phyloP scores from a whole-genome alignment of 305 asterid genomes.

The Fraxinus ornus region DNA sequence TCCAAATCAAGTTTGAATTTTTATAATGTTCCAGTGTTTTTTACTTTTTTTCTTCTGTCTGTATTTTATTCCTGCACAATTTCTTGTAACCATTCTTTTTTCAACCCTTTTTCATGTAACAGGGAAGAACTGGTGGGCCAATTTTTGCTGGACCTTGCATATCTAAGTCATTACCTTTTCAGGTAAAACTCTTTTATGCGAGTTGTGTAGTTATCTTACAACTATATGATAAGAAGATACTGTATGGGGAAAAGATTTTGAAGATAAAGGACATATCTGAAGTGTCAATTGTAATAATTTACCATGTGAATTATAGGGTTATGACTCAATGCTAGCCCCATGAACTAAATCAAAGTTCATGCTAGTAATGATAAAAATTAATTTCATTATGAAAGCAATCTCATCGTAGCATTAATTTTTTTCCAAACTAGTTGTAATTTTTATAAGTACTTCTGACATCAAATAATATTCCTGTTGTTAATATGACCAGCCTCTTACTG shows the following conservation, averaged over 20 bases:
- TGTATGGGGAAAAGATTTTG: neutral
- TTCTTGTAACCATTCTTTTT: neutral
- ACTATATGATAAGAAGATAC: neutral
- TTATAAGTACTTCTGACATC: neutral
- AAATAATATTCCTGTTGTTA: neutral
- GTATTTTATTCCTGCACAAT: constrained; percentile 3
- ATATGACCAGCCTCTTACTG: neutral
- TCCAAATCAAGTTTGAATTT: constrained; percentile 11
- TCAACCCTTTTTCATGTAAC: constrained; percentile 16
- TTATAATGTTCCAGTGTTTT: constrained; percentile 7
- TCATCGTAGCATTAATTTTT: neutral
- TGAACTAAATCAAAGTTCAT: neutral
- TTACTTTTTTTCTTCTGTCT: neutral
- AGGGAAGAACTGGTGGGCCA: constrained; percentile 82
- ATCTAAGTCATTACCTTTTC: constrained; percentile 58
- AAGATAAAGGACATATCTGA: neutral
- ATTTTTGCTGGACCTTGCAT: constrained; percentile 86
- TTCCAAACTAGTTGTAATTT: neutral
- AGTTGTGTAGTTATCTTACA: constrained; percentile 1
- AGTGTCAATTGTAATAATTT: neutral
- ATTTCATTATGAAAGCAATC: neutral
- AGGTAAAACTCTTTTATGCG: constrained; percentile 45
- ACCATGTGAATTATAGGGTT: neutral
- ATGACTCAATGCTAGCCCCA: neutral
- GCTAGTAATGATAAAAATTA: neutral